phyloP scores from a whole-genome alignment of 805 yeast species.

The Ogataea naganishii region DNA sequence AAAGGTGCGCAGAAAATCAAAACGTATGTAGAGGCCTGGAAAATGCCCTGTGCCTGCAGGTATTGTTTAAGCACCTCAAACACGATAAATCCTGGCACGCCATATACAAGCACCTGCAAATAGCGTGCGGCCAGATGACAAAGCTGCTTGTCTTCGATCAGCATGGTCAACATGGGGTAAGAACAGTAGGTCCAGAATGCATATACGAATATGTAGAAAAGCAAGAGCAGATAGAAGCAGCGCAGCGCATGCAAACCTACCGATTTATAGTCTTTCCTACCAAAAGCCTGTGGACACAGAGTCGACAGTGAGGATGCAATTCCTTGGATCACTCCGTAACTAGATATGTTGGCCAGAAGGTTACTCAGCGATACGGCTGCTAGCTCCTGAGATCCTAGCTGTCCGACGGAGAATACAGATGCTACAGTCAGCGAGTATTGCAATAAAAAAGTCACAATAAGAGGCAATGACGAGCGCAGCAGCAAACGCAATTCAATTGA shows the following conservation, averaged over 20 bases:
- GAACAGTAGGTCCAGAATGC: constrained; percentile 55
- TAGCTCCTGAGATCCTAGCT: constrained; percentile 59
- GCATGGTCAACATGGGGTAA: constrained; percentile 31
- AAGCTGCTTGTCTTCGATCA: constrained; percentile 35
- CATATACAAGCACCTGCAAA: constrained; percentile 45
- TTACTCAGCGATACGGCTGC: constrained; percentile 72
- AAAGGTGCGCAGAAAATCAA: constrained; percentile 65
- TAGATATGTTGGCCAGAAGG: constrained; percentile 73
- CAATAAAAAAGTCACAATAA: constrained; percentile 56
- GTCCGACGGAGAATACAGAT: constrained; percentile 70
- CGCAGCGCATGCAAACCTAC: constrained; percentile 66
- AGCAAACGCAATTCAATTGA: constrained; percentile 31
- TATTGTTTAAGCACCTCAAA: constrained; percentile 68
- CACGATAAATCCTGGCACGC: constrained; percentile 61
- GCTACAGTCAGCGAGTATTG: constrained; percentile 72
- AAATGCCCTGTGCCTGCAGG: constrained; percentile 69
- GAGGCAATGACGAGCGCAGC: constrained; percentile 39
- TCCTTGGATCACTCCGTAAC: constrained; percentile 69
- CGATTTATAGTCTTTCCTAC: constrained; percentile 51
- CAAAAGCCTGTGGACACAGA: constrained; percentile 70
- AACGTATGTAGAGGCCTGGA: constrained; percentile 73
- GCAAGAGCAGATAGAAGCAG: constrained; percentile 48
- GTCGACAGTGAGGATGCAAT: constrained; percentile 75
- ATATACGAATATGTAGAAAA: constrained; percentile 46
- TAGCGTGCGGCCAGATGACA: constrained; percentile 50